These are phyloP conservation scores for Myxozyma geophila DNA, from an alignment of 805 yeast genomes.

Conservation along the genomic window DNA sequence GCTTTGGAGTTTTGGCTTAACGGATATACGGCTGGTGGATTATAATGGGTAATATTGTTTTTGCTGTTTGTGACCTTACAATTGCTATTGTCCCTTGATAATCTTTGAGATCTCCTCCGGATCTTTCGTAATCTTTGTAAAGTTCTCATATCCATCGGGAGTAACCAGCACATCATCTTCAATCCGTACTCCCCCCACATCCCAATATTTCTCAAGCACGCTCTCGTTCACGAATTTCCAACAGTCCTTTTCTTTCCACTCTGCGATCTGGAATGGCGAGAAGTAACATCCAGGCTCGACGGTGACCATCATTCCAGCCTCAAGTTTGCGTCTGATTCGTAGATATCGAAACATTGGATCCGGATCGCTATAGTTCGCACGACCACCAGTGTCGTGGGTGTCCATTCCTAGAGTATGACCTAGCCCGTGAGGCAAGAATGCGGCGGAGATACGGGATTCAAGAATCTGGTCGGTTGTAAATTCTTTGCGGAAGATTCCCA, in stretches of 20 bases:
- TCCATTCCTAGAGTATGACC: conserved; percentile 95
- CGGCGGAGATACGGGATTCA: conserved; percentile 69
- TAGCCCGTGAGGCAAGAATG: conserved; percentile 93
- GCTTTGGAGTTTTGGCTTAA: background rate
- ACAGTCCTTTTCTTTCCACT: conserved; percentile 50
- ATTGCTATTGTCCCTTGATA: conserved; percentile 53
- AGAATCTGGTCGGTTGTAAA: conserved; percentile 63
- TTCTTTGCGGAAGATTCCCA: conserved; percentile 70
- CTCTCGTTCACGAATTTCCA: conserved; percentile 64
- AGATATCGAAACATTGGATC: conserved; percentile 76
- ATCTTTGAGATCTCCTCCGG: conserved; percentile 80
- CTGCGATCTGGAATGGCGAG: conserved; percentile 76
- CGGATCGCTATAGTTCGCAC: conserved; percentile 81
- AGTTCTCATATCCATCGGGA: conserved; percentile 72
- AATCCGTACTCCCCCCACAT: conserved; percentile 95
- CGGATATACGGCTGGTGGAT: background rate
- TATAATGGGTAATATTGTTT: background rate
- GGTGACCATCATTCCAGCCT: conserved; percentile 83
- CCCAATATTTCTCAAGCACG: conserved; percentile 75
- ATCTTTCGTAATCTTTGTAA: conserved; percentile 83
- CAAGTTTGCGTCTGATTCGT: conserved; percentile 75
- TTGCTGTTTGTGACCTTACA: background rate
- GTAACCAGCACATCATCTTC: conserved; percentile 92
- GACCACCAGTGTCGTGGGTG: conserved; percentile 94
- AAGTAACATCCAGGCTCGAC: conserved; percentile 96